Base-by-base conservation (phyloP, 2,329 filamentous ascomycete genomes). In the Curvularia lunata region DNA sequence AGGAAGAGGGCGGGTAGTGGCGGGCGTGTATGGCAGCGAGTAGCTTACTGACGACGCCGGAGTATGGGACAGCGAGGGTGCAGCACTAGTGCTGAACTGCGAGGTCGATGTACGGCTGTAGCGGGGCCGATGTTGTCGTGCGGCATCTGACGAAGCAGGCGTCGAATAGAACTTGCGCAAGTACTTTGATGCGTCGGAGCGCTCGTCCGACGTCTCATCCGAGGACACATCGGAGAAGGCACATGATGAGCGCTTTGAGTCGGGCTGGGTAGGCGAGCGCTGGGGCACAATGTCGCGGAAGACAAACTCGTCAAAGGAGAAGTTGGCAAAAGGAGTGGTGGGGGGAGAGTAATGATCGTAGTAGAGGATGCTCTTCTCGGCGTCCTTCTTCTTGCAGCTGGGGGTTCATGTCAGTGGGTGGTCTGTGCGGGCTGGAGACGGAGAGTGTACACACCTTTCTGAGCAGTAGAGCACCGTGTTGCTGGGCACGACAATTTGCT, bases 401-500 rank as follows among this genome's bases (percentile, higher is more conserved):
- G 27, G 32, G 30, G 40, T 40, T 27, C 25, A 52, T 54, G 63
- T 73, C 38, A 71, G 67, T 46, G 43, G 18, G 32, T 46, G 21
- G 43, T 42, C 46, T 34, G 27, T 40, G 37, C 51, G 48, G 18
- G 21, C 45, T 18, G 45, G 52, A 25, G 49, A 10, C 13, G 45
- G 19, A 46, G 43, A 8, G 10, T 18, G 23, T 18, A 25, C 80
- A 71, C 80, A 88, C 85, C 82, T 83, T 79, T 88, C 85, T 50
- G 85, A 88, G 77, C 86, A 88, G 72, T 88, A 88, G 43, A 88
- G 78, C 40, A 87, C 80, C 16, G 81, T 81, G 69, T 85, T 84
- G 72, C 83, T 83, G 16, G 86, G 86, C 30, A 83, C 81, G 52
- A 85, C 82, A 67, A 88, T 88, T 76, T 88, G 86, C 73, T 83